Evolutionary conservation across 2,329 filamentous ascomycete genomes (phyloP).

Genomic region (Arthrobotrys sinensis): DNA sequence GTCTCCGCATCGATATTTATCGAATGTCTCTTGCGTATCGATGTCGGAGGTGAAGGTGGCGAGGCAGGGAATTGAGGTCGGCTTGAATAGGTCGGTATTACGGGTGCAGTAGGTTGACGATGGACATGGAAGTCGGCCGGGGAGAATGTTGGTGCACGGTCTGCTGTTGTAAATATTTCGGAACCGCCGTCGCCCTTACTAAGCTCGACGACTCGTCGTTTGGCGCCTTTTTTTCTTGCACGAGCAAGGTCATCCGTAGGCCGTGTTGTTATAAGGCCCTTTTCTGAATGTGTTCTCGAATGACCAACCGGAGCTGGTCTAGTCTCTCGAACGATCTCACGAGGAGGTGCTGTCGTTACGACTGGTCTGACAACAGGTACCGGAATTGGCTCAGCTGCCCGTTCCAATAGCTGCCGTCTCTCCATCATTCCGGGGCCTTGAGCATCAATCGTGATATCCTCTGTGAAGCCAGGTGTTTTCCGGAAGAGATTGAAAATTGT

Average conservation of each 20-base stretch:
- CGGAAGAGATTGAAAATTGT: conserved; percentile 97
- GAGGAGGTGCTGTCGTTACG: conserved; percentile 44
- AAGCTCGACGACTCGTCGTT: conserved; percentile 64
- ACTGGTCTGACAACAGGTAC: conserved; percentile 82
- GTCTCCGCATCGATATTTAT: conserved; percentile 63
- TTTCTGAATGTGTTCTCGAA: conserved; percentile 41
- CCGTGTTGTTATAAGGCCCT: conserved; percentile 61
- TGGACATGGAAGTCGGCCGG: conserved; percentile 51
- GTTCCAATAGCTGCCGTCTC: conserved; percentile 85
- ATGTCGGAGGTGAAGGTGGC: conserved; percentile 61
- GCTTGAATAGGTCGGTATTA: conserved; percentile 47
- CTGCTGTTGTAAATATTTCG: conserved; percentile 49
- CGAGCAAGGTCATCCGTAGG: conserved; percentile 63
- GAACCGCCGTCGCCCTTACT: conserved; percentile 62
- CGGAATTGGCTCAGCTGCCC: conserved; percentile 80
- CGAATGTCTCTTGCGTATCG: conserved; percentile 63
- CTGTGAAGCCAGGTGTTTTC: conserved; percentile 86
- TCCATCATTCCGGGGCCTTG: conserved; percentile 87
- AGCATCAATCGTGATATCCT: conserved; percentile 91
- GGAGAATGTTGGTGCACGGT: conserved; percentile 51
- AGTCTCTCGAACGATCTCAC: conserved; percentile 63
- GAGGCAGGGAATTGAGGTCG: conserved; percentile 53
- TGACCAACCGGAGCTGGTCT: conserved; percentile 65
- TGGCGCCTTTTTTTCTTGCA: conserved; percentile 63
- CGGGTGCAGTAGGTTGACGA: conserved; percentile 29